These are phyloP conservation scores for Echinosophora koreensis DNA, from an alignment of 306 rosid genomes.

Conservation along the genomic window DNA sequence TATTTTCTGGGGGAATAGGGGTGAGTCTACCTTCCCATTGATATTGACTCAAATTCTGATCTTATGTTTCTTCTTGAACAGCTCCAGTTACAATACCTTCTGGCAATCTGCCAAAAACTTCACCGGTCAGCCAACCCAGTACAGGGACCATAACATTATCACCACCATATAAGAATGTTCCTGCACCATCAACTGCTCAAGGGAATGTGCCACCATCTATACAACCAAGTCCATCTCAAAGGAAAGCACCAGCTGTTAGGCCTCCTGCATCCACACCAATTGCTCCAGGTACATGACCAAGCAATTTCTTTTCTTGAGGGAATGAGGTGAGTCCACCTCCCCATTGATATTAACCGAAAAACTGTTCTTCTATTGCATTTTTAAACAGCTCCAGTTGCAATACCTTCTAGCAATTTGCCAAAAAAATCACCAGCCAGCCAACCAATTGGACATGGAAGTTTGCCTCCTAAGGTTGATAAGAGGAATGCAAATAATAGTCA, in stretches of 20 bases:
- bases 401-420: conserved; percentile 57
- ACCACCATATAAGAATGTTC: conserved; percentile 47
- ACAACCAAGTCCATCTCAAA: conserved; percentile 50
- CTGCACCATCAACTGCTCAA: conserved; percentile 51
- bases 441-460: conserved; percentile 57
- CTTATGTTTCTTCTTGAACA: conserved; percentile 17
- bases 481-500: conserved; percentile 52
- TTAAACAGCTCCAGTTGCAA: conserved; percentile 57
- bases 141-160: conserved; percentile 43
- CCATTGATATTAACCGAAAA: conserved; percentile 38
- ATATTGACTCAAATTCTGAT: conserved; percentile 11
- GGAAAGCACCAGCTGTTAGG: conserved; percentile 43
- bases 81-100: conserved; percentile 54
- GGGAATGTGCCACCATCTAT: conserved; percentile 47
- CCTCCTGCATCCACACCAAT: conserved; percentile 52
- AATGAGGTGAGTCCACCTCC: conserved; percentile 13
- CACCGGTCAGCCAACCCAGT: conserved; percentile 58
- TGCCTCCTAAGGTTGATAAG: conserved; percentile 59
- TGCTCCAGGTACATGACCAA: conserved; percentile 67
- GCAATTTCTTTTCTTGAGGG: background rate
- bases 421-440: conserved; percentile 60
- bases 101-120: conserved; percentile 47
- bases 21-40: conserved; percentile 30
- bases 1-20: background rate
- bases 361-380: conserved; percentile 22